A percentile compares a stretch with the other conserved stretches of the same genome.
Evolutionary conservation across 441 rosid species (phyloP).

Genomic region (Arabidopsis lyrata): DNA sequence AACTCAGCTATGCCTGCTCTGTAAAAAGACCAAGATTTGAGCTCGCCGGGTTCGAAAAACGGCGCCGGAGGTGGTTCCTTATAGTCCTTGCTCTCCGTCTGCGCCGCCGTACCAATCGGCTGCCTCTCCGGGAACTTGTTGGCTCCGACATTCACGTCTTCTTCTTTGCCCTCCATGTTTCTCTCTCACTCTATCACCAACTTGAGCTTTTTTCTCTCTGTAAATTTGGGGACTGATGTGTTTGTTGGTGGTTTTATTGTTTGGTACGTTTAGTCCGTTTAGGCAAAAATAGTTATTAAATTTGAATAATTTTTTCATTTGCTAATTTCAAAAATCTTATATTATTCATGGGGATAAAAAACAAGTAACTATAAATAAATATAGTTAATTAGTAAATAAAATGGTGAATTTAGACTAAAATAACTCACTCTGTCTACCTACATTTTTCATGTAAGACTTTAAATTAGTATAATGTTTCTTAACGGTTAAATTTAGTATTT

Average conservation of each 20-base stretch:
- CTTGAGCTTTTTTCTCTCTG: background rate
- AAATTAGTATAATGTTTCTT: background rate
- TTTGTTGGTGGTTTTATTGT: slow-evolving; percentile 18
- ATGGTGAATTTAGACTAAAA: too few species aligned
- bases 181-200: background rate
- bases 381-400: too few species aligned
- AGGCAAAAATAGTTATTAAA: background rate
- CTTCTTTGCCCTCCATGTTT: slow-evolving; percentile 82
- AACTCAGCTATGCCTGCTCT: slow-evolving; percentile 78
- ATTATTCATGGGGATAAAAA: too few species aligned
- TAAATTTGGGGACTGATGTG: background rate
- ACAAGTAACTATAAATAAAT: too few species aligned
- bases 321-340: background rate
- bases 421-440: too few species aligned
- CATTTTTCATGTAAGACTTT: slow-evolving; percentile 3
- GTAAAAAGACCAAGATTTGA: slow-evolving; percentile 75
- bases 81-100: slow-evolving; percentile 64
- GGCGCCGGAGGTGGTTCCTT: slow-evolving; percentile 73
- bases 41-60: slow-evolving; percentile 69
- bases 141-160: slow-evolving; percentile 88
- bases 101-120: slow-evolving; percentile 86
- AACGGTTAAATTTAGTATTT: background rate
- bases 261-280: slow-evolving; percentile 1
- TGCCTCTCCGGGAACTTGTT: slow-evolving; percentile 82
- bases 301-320: background rate